These are phyloP conservation scores for Ceratorhiza oryzae-sativae DNA, from an alignment of 1,284 basidiomycete species.

Conservation along the genomic window DNA sequence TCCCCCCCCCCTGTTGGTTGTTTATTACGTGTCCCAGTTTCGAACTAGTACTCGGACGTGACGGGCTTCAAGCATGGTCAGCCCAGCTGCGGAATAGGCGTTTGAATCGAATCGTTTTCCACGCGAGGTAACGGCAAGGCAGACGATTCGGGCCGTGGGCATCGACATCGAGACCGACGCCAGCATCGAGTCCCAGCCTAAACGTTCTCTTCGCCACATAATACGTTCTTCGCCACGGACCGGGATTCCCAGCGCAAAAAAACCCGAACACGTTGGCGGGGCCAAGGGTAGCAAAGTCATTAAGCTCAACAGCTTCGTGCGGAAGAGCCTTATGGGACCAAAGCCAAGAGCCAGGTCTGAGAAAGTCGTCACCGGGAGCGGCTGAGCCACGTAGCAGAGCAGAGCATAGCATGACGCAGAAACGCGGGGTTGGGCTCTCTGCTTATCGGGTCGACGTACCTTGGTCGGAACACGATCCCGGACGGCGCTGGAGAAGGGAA, in stretches of 20 bases:
- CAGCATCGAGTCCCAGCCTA: neutral
- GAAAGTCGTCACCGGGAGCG: neutral
- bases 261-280: slow-evolving; percentile 18
- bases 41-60: neutral
- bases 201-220: neutral
- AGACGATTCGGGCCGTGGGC: neutral
- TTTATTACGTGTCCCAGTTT: neutral
- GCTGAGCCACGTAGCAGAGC: slow-evolving; percentile 22
- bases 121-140: neutral
- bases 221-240: neutral
- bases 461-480: slow-evolving; percentile 8
- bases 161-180: neutral
- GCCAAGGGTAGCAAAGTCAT: slow-evolving; percentile 2
- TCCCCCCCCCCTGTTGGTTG: neutral
- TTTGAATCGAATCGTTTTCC: neutral
- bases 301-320: neutral
- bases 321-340: neutral
- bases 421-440: neutral
- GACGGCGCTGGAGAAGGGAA: neutral
- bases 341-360: neutral
- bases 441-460: slow-evolving; percentile 3
- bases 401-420: slow-evolving; percentile 15
- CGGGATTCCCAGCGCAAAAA: slow-evolving; percentile 15
- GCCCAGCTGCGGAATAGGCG: neutral
- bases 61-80: slow-evolving; percentile 1